Evolutionary conservation across 352 stramenopile species (phyloP).

Genomic region (Globisporangium mamillatum): DNA sequence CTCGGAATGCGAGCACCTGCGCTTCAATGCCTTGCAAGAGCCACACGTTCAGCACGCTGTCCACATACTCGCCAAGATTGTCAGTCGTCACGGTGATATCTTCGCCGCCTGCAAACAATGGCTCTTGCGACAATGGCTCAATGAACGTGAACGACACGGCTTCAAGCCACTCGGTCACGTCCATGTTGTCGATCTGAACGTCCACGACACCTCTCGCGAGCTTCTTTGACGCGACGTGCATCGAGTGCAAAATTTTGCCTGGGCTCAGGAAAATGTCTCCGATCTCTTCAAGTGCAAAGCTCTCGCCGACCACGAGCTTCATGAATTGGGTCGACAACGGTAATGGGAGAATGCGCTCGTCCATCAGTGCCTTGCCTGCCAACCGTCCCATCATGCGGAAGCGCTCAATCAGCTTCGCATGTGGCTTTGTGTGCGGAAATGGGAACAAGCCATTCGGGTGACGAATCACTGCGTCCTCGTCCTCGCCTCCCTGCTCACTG

Average conservation of each 20-base stretch:
- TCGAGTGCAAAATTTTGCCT: slow-evolving; percentile 55
- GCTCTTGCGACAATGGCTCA: slow-evolving; percentile 72
- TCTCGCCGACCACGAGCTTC: slow-evolving; percentile 68
- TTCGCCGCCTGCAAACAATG: slow-evolving; percentile 43
- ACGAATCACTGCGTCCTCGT: slow-evolving; percentile 52
- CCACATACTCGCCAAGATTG: slow-evolving; percentile 60
- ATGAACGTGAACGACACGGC: slow-evolving; percentile 73
- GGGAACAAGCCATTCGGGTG: slow-evolving; percentile 81
- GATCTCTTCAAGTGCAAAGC: slow-evolving; percentile 48
- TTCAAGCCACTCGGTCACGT: slow-evolving; percentile 52
- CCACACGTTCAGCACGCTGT: slow-evolving; percentile 58
- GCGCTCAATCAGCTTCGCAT: slow-evolving; percentile 48
- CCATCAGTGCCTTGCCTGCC: slow-evolving; percentile 81
- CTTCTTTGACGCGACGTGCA: slow-evolving; percentile 44
- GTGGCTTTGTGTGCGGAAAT: slow-evolving; percentile 39
- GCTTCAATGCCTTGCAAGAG: slow-evolving; percentile 53
- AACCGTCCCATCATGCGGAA: slow-evolving; percentile 83
- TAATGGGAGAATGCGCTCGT: slow-evolving; percentile 71
- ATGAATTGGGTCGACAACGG: slow-evolving; percentile 77
- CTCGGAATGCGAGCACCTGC: slow-evolving; percentile 73
- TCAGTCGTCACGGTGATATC: slow-evolving; percentile 43
- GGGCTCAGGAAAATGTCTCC: slow-evolving; percentile 58
- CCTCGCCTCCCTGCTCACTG: slow-evolving; percentile 8
- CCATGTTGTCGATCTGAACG: slow-evolving; percentile 62
- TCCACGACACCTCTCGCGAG: slow-evolving; percentile 23